A percentile compares a stretch with the other conserved stretches of the same genome.
These are phyloP conservation scores for Talaromyces pinophilus DNA, from an alignment of 2,329 filamentous ascomycete species.

Conservation along the genomic window DNA sequence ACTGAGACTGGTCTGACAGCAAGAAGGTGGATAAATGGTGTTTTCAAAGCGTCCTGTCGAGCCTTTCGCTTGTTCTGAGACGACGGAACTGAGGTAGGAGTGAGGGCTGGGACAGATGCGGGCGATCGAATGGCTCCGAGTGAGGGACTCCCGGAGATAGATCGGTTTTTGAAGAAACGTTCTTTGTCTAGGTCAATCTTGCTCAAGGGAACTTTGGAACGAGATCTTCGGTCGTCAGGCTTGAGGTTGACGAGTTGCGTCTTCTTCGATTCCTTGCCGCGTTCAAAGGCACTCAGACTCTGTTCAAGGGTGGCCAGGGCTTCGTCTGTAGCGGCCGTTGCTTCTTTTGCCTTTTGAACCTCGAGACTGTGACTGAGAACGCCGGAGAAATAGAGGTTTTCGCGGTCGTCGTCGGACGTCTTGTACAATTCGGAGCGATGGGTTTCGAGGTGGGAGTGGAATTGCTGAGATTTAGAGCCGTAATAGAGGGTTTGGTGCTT, in stretches of 20 bases:
- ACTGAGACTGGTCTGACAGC: conserved; percentile 53
- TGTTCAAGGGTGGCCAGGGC: conserved; percentile 61
- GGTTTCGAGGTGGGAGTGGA: conserved; percentile 56
- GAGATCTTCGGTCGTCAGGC: conserved; percentile 35
- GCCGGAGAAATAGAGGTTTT: conserved; percentile 57
- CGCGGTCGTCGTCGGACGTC: conserved; percentile 43
- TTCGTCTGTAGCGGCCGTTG: conserved; percentile 58
- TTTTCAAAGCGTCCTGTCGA: conserved; percentile 48
- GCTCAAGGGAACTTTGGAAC: conserved; percentile 35
- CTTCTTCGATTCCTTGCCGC: conserved; percentile 63
- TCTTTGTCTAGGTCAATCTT: conserved; percentile 47
- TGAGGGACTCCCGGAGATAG: conserved; percentile 46
- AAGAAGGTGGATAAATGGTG: conserved; percentile 55
- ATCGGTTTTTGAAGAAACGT: conserved; percentile 43
- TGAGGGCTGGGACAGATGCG: conserved; percentile 37
- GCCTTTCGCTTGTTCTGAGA: conserved; percentile 40
- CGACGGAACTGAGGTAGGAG: conserved; percentile 47
- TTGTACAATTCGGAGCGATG: conserved; percentile 61
- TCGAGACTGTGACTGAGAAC: conserved; percentile 59
- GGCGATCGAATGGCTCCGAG: conserved; percentile 42
- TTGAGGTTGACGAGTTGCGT: conserved; percentile 43
- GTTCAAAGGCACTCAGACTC: conserved; percentile 60
- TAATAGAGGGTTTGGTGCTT: conserved; percentile 58
- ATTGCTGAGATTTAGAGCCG: conserved; percentile 57
- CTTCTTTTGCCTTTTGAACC: conserved; percentile 57